Conservation (phyloP, 2,329 filamentous ascomycete genomes). For the Pestalotiopsis sp. region DNA sequence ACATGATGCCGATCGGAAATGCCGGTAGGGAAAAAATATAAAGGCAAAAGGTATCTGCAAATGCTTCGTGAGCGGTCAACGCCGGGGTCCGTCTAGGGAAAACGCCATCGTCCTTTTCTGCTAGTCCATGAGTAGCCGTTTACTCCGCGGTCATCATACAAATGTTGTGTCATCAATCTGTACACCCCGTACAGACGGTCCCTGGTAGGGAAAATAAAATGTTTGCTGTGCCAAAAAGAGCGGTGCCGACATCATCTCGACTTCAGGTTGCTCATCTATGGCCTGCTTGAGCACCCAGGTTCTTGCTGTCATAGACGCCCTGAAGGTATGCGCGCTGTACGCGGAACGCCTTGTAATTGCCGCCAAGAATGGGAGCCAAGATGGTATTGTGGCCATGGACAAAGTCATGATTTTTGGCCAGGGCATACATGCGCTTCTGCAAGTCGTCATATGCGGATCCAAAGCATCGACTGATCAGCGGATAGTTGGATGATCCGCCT, state of each 20-base stretch:
- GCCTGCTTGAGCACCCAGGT: background rate
- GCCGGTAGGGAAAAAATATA: conserved; percentile 2
- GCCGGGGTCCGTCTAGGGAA: conserved; percentile 4
- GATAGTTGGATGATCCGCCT: conserved; percentile 75
- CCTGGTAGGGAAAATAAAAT: background rate
- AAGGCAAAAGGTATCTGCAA: conserved; percentile 15
- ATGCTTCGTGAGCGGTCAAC: conserved; percentile 10
- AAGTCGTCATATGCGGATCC: conserved; percentile 62
- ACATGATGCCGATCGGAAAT: conserved; percentile 17
- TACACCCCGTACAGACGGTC: background rate
- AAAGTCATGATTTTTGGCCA: conserved; percentile 38
- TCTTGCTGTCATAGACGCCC: conserved; percentile 1
- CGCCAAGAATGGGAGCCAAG: conserved; percentile 71
- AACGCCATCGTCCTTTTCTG: background rate
- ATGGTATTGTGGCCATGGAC: conserved; percentile 52
- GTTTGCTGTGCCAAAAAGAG: background rate
- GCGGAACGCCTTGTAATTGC: conserved; percentile 77
- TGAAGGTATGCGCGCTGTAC: conserved; percentile 67
- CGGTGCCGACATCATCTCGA: too few species aligned
- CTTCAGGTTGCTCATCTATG: background rate
- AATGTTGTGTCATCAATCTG: background rate
- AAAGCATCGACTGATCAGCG: conserved; percentile 70
- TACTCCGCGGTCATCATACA: background rate
- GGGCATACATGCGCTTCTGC: conserved; percentile 55
- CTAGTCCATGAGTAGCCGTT: background rate